Base-by-base conservation (phyloP, 2,329 filamentous ascomycete genomes). In the Stachybotrys chartarum region DNA sequence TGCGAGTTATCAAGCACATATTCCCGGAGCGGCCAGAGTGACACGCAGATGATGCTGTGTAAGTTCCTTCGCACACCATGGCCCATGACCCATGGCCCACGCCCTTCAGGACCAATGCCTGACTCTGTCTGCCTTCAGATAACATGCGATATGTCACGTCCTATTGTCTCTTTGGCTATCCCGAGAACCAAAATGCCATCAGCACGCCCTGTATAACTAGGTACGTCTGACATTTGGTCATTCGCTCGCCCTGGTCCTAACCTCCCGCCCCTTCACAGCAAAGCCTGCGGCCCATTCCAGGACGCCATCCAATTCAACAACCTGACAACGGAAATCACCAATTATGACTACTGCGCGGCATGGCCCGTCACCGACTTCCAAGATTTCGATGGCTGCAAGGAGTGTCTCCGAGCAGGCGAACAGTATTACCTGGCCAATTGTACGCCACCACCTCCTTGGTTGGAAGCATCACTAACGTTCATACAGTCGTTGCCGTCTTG, bases 61-160 rank as follows among this genome's bases (percentile, higher is more conserved):
- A 69, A 62, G 81, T 73, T 16, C 17, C 10, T 49, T 49, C 10
- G 7, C 7, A 3, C 47, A 30, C 17, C 7, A 18, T 8, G 8
- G 24, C 47, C 31, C 18, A 18, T 8, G 8, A 8, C 47, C 31
- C 18, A 14, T 45, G 14, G 17, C 6, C 24, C 24, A 24, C 24
- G 24, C 24, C 24, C 2, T 24, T 24, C 24, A 24, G 24, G 24
- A 24, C 46, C 24, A 24, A 42, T 49, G 52, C 56, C 66, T 61
- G 31, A 64, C 59, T 6, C 30, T 54, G 32, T 39, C 8, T 16
- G 53, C 10, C 31, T 48, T 5, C 45, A 85, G 82, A 84, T 59
- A 86, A 86, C 59, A 59, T 85, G 53, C 75, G 83, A 63, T 85
- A 77, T 61, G 74, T 80, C 6, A 59, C 78, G 1, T 78, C 78